Percentiles rank a stretch among this genome's conserved stretches.
Evolutionary conservation across 768 basidiomycete species (phyloP).

Genomic region (Mycena alexandri): DNA sequence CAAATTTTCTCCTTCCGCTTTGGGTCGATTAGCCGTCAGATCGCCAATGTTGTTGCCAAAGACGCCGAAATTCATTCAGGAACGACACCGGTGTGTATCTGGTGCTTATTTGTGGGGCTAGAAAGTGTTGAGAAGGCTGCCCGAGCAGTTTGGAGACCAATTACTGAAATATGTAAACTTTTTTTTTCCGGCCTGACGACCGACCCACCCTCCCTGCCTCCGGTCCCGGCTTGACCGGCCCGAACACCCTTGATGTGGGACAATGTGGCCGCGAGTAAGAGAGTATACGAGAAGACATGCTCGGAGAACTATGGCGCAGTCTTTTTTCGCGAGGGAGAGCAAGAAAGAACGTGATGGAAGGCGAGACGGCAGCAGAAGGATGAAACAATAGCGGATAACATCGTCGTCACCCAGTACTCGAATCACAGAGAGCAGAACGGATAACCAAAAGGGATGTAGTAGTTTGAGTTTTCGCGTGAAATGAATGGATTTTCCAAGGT

Average conservation of each 20-base stretch:
- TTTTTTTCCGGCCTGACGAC: too few relatives aligned
- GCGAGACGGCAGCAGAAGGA: neutral
- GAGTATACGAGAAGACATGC: conserved; percentile 6
- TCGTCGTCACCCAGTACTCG: neutral
- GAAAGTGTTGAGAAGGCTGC: too few relatives aligned
- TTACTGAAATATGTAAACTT: too few relatives aligned
- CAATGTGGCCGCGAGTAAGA: neutral
- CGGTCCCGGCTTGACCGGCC: too few relatives aligned
- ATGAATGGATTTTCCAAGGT: neutral
- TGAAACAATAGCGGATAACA: neutral
- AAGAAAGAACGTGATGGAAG: neutral
- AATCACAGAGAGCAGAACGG: neutral
- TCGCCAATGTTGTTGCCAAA: too few relatives aligned
- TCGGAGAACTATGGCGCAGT: neutral
- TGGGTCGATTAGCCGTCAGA: too few relatives aligned
- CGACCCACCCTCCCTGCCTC: too few relatives aligned
- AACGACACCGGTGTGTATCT: too few relatives aligned
- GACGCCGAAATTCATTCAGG: too few relatives aligned
- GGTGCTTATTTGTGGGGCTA: conserved; percentile 45
- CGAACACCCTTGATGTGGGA: neutral
- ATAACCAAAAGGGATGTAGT: neutral
- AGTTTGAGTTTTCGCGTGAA: neutral
- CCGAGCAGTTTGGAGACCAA: too few relatives aligned
- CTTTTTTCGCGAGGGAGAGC: neutral
- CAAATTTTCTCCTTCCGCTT: too few relatives aligned